These are phyloP conservation scores for Calonectria montana DNA, from an alignment of 2,329 filamentous ascomycete species.

Conservation along the genomic window DNA sequence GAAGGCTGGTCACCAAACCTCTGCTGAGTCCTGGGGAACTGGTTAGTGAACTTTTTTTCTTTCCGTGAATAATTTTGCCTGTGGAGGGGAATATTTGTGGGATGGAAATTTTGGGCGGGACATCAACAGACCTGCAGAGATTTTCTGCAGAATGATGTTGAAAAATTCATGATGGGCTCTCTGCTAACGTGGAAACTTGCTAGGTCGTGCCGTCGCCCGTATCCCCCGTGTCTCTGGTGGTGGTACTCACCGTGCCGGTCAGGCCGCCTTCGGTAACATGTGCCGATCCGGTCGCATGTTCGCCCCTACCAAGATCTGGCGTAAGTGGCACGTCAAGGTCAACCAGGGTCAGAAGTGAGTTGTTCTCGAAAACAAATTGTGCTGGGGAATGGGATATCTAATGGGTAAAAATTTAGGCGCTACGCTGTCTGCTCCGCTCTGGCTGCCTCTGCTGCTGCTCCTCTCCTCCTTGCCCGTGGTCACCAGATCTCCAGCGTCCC, in stretches of 20 bases:
- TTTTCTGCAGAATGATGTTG: constrained; percentile 5
- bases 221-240: constrained; percentile 99
- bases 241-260: constrained; percentile 99
- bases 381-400: constrained; percentile 22
- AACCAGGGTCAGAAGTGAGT: constrained; percentile 96
- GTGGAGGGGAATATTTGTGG: constrained; percentile 32
- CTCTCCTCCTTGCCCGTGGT: constrained; percentile 95
- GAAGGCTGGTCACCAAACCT: constrained; percentile 99
- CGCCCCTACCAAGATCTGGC: constrained; percentile 99
- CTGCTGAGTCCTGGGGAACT: constrained; percentile 99
- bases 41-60: constrained; percentile 69
- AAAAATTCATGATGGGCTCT: not conserved
- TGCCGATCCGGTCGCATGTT: constrained; percentile 99
- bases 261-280: constrained; percentile 99
- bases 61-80: constrained; percentile 22
- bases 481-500: constrained; percentile 93
- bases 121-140: not conserved
- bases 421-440: constrained; percentile 98
- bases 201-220: constrained; percentile 99
- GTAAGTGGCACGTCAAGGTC: constrained; percentile 99
- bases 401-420: constrained; percentile 68
- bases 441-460: constrained; percentile 93
- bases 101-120: constrained; percentile 4
- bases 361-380: not conserved
- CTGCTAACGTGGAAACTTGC: constrained; percentile 38